These are phyloP conservation scores for Wickerhamiella siamensis DNA, from an alignment of 805 yeast genomes.

Conservation along the genomic window DNA sequence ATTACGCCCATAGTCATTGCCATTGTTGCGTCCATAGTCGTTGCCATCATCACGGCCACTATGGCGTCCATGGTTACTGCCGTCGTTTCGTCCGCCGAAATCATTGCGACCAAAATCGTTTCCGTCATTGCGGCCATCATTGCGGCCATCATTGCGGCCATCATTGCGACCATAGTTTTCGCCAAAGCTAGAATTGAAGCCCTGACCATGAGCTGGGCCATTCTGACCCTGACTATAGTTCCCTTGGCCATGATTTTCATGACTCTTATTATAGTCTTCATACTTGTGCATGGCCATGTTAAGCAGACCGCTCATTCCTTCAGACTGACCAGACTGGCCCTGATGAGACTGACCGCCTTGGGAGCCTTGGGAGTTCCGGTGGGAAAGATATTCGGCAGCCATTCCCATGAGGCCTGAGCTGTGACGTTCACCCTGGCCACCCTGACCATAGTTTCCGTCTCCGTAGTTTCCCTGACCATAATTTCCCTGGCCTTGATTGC, in stretches of 20 bases:
- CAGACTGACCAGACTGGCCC: background rate
- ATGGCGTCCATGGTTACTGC: background rate
- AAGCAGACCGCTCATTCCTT: background rate
- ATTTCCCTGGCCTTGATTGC: conserved; percentile 20
- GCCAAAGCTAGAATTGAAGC: no score
- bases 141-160: background rate
- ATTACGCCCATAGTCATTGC: conserved; percentile 4
- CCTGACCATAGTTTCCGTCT: background rate
- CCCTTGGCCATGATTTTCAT: background rate
- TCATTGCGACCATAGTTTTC: conserved; percentile 15
- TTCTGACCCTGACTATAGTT: background rate
- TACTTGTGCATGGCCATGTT: background rate
- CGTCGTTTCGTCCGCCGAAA: background rate
- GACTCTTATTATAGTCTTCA: background rate
- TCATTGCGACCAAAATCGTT: background rate
- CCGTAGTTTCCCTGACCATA: conserved; percentile 15
- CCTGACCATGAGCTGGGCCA: no score
- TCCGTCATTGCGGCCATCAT: conserved; percentile 5
- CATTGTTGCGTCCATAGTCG: background rate
- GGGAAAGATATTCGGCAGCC: background rate
- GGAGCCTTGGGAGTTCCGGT: no score
- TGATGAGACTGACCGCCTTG: background rate
- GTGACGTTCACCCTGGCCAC: conserved; percentile 18
- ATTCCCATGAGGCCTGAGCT: background rate
- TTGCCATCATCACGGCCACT: background rate